Conservation (phyloP, 208 protist genomes). For the Strigomonas galati region DNA sequence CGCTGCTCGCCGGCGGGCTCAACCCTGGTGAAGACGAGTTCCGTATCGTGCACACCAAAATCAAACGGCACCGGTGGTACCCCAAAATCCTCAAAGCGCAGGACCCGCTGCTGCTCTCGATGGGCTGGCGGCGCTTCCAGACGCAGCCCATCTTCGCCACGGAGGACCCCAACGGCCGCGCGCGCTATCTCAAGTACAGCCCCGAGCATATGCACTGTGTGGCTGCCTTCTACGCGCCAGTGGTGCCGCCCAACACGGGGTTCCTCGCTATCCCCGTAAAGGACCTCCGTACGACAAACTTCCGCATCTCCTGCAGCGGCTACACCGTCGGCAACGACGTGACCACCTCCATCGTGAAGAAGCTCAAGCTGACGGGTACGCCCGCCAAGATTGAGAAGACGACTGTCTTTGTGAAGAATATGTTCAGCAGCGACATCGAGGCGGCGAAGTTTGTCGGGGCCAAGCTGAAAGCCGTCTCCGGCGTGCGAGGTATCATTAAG, state of each 20-base stretch:
- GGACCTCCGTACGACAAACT: conserved; percentile 60
- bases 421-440: conserved; percentile 94
- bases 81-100: conserved; percentile 98
- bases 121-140: conserved; percentile 99
- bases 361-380: conserved; percentile 98
- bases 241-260: conserved; percentile 95
- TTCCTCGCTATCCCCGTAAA: conserved; percentile 91
- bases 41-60: conserved; percentile 90
- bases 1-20: conserved; percentile 95
- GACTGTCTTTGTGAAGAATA: conserved; percentile 97
- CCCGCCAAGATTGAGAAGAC: conserved; percentile 98
- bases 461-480: conserved; percentile 96
- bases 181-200: conserved; percentile 99
- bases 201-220: conserved; percentile 99
- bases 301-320: conserved; percentile 95
- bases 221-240: conserved; percentile 97
- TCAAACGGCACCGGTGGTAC: conserved; percentile 99
- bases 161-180: conserved; percentile 95
- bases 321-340: conserved; percentile 97
- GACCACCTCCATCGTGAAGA: conserved; percentile 97
- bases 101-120: conserved; percentile 98
- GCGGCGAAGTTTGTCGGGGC: conserved; percentile 99
- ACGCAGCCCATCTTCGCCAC: conserved; percentile 93
- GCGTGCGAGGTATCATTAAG: conserved; percentile 99
- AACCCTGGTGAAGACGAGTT: conserved; percentile 94